A percentile compares a stretch with the other conserved stretches of the same genome.
Evolutionary conservation across 2,329 filamentous ascomycete genomes (phyloP).

Genomic region (Penicillium sp.): DNA sequence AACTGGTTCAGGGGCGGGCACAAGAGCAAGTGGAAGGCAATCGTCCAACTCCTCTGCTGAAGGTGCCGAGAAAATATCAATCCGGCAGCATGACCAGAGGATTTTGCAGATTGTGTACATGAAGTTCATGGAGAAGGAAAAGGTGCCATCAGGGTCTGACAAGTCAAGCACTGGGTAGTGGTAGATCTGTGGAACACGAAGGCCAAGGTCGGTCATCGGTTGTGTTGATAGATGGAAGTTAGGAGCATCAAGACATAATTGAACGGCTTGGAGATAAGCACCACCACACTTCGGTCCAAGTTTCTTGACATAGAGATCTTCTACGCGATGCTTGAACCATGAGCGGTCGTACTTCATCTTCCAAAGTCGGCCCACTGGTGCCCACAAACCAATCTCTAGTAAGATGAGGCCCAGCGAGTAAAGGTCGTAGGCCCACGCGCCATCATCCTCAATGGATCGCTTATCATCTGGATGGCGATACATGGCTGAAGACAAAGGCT

Average conservation of each 20-base stretch:
- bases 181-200: slow-evolving; percentile 42
- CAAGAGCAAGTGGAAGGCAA: slow-evolving; percentile 41
- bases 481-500: slow-evolving; percentile 52
- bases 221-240: slow-evolving; percentile 47
- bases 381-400: slow-evolving; percentile 62
- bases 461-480: slow-evolving; percentile 57
- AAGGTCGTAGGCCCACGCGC: slow-evolving; percentile 50
- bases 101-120: slow-evolving; percentile 44
- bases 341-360: slow-evolving; percentile 60
- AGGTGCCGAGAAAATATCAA: slow-evolving; percentile 43
- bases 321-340: slow-evolving; percentile 62
- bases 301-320: slow-evolving; percentile 60
- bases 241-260: slow-evolving; percentile 58
- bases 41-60: slow-evolving; percentile 42
- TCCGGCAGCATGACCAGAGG: slow-evolving; percentile 40
- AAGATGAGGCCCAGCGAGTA: slow-evolving; percentile 61
- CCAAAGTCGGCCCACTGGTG: slow-evolving; percentile 59
- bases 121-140: slow-evolving; percentile 46
- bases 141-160: slow-evolving; percentile 39
- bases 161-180: slow-evolving; percentile 44
- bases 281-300: slow-evolving; percentile 61
- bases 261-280: slow-evolving; percentile 59
- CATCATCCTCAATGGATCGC: slow-evolving; percentile 38
- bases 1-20: slow-evolving; percentile 32
- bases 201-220: slow-evolving; percentile 40